These are phyloP conservation scores for Rhododendron griersonianum DNA, from an alignment of 148 eudicot species.

Conservation along the genomic window DNA sequence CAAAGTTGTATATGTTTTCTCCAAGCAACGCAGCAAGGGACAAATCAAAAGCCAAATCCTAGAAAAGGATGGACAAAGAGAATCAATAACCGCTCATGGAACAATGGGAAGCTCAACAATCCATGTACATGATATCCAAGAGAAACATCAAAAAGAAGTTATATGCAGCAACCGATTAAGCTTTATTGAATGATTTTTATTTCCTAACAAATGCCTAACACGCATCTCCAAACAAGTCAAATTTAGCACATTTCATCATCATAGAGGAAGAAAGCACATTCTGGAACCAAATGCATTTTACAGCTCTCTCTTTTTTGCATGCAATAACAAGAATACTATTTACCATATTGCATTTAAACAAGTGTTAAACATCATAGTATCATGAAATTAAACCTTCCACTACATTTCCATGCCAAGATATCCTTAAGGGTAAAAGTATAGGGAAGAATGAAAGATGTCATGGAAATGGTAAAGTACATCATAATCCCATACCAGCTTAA, in stretches of 20 bases:
- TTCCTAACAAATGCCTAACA: background rate
- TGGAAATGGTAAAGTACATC: background rate
- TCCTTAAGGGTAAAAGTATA: background rate
- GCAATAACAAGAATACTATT: background rate
- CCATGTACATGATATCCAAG: conserved; percentile 9
- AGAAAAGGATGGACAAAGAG: conserved; percentile 14
- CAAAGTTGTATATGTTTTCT: conserved; percentile 96
- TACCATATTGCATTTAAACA: background rate
- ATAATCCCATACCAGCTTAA: conserved; percentile 64
- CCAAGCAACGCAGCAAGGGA: conserved; percentile 86
- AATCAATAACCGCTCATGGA: background rate
- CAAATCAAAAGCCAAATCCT: conserved; percentile 96
- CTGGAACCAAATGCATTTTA: background rate
- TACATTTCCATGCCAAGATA: background rate
- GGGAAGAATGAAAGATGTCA: background rate
- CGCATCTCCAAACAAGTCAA: background rate
- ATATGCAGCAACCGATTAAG: background rate
- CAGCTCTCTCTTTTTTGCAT: background rate
- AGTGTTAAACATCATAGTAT: background rate
- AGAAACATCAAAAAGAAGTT: conserved; percentile 5
- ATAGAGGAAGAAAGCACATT: background rate
- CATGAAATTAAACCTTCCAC: background rate
- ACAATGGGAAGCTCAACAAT: conserved; percentile 3
- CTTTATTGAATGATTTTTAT: background rate
- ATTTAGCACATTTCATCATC: background rate